Conservation (phyloP, 345 rosid species). For the Hibiscus mutabilis region DNA sequence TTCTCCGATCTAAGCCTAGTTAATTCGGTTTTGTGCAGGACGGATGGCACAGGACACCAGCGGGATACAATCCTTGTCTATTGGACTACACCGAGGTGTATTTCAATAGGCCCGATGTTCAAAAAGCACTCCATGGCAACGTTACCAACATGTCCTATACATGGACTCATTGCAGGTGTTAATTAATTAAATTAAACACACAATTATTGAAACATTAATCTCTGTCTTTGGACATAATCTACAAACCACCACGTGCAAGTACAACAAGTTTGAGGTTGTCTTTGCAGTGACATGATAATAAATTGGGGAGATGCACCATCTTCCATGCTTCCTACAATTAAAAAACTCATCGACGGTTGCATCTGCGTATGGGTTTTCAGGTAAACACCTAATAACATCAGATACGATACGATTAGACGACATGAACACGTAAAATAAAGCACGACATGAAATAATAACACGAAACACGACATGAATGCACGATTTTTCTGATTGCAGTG, state of each 20-base stretch:
- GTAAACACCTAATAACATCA: constrained; percentile 14
- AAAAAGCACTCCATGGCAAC: constrained; percentile 70
- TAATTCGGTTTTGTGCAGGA: constrained; percentile 17
- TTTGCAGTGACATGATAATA: constrained; percentile 33
- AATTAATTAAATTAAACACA: neutral
- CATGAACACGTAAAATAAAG: neutral
- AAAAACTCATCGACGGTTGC: constrained; percentile 64
- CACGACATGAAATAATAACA: neutral
- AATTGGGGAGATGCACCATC: constrained; percentile 53
- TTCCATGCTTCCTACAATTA: constrained; percentile 59
- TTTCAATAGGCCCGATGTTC: constrained; percentile 70
- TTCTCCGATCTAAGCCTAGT: neutral
- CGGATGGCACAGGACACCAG: constrained; percentile 47
- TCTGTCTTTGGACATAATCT: neutral
- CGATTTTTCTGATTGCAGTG: constrained; percentile 28
- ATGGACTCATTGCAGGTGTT: constrained; percentile 80
- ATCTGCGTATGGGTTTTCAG: constrained; percentile 76
- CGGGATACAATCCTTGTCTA: constrained; percentile 57
- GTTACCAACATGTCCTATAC: constrained; percentile 50
- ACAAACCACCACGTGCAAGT: neutral
- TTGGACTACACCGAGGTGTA: constrained; percentile 43
- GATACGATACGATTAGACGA: neutral
- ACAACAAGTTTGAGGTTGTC: neutral
- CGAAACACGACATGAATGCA: neutral
- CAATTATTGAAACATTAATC: neutral